Percentiles rank a stretch among this genome's conserved stretches.
Evolutionary conservation across 202 grass and related monocot species (phyloP).

Genomic region (Dendrocalamus latiflorus): DNA sequence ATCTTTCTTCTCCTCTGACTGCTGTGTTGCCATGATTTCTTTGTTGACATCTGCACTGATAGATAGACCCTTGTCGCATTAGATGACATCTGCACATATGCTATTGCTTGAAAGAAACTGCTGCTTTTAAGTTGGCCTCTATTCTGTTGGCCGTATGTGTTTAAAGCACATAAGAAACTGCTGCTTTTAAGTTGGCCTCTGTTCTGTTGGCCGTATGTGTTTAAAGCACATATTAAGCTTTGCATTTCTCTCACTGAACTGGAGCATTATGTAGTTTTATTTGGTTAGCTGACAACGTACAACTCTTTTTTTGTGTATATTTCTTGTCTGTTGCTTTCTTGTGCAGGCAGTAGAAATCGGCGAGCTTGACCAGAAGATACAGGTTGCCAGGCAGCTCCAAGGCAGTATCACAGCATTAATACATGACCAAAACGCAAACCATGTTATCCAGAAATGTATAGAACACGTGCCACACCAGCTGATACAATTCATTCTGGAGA

Average conservation of each 20-base stretch:
- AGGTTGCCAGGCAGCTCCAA: constrained; percentile 34
- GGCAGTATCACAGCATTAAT: constrained; percentile 16
- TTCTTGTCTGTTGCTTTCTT: neutral
- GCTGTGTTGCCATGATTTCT: neutral
- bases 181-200: neutral
- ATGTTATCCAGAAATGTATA: constrained; percentile 45
- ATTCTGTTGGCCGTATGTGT: neutral
- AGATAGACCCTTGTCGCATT: neutral
- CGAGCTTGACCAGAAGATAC: constrained; percentile 34
- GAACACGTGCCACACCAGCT: constrained; percentile 23
- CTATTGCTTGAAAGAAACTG: neutral
- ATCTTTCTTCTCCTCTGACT: neutral
- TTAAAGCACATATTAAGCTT: neutral
- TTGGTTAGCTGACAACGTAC: neutral
- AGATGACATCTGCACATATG: neutral
- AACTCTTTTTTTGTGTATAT: neutral
- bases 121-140: neutral
- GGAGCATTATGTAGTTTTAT: neutral
- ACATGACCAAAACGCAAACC: constrained; percentile 45
- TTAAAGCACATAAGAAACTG: neutral
- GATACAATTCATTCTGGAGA: constrained; percentile 34
- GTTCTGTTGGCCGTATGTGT: no score
- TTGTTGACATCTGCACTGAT: neutral
- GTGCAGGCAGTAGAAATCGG: constrained; percentile 37
- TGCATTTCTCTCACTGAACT: neutral